Conservation (phyloP, 2,329 filamentous ascomycete genomes). For the Xylaria sp. region DNA sequence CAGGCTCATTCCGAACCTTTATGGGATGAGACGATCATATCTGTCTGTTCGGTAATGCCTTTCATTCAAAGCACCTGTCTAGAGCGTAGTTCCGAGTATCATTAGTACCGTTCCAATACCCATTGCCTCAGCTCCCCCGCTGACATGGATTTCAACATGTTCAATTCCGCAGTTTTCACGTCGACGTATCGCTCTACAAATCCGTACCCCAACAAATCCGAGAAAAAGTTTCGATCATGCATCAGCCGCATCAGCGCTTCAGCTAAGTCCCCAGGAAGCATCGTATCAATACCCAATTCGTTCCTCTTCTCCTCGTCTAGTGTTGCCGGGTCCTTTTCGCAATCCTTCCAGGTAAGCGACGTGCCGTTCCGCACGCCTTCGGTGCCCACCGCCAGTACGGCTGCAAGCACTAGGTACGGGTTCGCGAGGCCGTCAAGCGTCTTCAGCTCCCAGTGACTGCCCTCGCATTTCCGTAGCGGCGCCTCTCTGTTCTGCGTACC, state of each 20-base stretch:
- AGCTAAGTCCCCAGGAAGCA: slow-evolving; percentile 65
- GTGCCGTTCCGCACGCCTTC: slow-evolving; percentile 55
- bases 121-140: too few species aligned
- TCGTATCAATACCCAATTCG: slow-evolving; percentile 63
- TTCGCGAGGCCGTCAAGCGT: slow-evolving; percentile 83
- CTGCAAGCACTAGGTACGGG: slow-evolving; percentile 74
- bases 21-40: too few species aligned
- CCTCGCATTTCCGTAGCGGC: slow-evolving; percentile 73
- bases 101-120: too few species aligned
- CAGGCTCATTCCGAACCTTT: too few species aligned
- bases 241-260: slow-evolving; percentile 59
- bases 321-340: slow-evolving; percentile 62
- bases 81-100: too few species aligned
- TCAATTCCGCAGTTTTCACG: slow-evolving; percentile 69
- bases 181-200: slow-evolving; percentile 67
- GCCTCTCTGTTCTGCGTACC: slow-evolving; percentile 85
- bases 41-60: too few species aligned
- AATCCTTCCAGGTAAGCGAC: slow-evolving; percentile 63
- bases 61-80: too few species aligned
- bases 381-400: slow-evolving; percentile 69
- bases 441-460: slow-evolving; percentile 82
- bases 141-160: slow-evolving; percentile 61
- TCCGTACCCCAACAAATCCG: slow-evolving; percentile 57
- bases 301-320: slow-evolving; percentile 60
- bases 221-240: slow-evolving; percentile 63